Percentiles rank a stretch among this genome's conserved stretches.
Conservation (phyloP, 805 yeast genomes). For the Debaryomyces tyrocola region DNA sequence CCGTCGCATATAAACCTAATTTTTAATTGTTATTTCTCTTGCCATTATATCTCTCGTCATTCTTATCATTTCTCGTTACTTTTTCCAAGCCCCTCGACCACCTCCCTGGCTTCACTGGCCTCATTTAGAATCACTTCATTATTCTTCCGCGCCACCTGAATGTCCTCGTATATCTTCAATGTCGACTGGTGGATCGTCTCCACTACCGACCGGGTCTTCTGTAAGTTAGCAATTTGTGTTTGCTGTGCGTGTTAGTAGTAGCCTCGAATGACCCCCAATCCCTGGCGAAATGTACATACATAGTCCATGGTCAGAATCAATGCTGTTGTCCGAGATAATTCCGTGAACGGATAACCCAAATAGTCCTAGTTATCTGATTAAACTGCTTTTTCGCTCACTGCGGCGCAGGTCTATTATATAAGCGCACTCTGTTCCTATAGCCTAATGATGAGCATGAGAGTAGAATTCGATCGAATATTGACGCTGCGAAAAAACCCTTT, state of each 20-base stretch:
- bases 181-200: constrained; percentile 30
- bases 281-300: constrained; percentile 1
- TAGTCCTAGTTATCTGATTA: not conserved
- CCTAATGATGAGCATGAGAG: too few relatives aligned
- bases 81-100: not conserved
- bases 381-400: not conserved
- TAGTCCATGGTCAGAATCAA: not conserved
- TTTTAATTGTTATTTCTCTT: too few relatives aligned
- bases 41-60: too few relatives aligned
- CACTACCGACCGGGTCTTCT: constrained; percentile 27
- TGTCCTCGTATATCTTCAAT: constrained; percentile 25
- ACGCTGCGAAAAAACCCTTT: too few relatives aligned
- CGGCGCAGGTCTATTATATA: not conserved
- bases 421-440: not conserved
- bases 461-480: too few relatives aligned
- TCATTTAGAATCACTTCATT: constrained; percentile 13
- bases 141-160: constrained; percentile 16
- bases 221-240: constrained; percentile 16
- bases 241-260: constrained; percentile 1
- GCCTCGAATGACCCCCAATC: not conserved
- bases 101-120: not conserved
- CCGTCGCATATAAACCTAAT: too few relatives aligned
- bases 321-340: not conserved
- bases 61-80: too few relatives aligned
- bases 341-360: not conserved